phyloP scores from a whole-genome alignment of 2,329 filamentous ascomycete species.

The Aureobasidium lini region DNA sequence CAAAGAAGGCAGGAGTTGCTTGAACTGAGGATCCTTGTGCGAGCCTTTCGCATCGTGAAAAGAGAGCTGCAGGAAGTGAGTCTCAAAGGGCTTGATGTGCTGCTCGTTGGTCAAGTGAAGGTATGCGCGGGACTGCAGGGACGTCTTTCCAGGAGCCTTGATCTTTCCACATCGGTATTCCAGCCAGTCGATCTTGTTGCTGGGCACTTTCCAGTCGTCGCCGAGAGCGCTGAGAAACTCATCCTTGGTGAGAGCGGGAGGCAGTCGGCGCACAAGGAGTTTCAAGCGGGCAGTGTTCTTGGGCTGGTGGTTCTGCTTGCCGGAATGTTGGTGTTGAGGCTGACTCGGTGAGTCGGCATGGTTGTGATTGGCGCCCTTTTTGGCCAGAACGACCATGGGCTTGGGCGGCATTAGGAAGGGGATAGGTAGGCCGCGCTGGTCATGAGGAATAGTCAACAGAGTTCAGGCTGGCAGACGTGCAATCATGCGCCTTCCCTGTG shows the following conservation, averaged over 20 bases:
- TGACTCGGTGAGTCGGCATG: neutral
- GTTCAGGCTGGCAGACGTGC: too few species aligned
- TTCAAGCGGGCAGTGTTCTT: constrained; percentile 61
- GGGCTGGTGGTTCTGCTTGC: constrained; percentile 10
- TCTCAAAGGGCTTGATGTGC: constrained; percentile 59
- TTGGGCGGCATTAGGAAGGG: constrained; percentile 11
- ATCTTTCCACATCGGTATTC: constrained; percentile 67
- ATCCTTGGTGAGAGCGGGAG: constrained; percentile 71
- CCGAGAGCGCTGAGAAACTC: constrained; percentile 71
- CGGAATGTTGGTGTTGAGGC: neutral
- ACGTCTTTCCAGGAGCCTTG: constrained; percentile 82
- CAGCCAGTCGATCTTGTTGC: constrained; percentile 78
- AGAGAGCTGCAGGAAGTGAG: constrained; percentile 57
- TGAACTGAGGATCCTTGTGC: constrained; percentile 60
- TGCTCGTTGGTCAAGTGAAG: constrained; percentile 69
- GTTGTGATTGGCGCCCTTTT: neutral
- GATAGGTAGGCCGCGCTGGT: neutral
- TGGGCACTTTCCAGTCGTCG: constrained; percentile 71
- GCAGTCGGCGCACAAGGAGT: constrained; percentile 73
- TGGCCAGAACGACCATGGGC: constrained; percentile 9
- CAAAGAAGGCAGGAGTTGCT: constrained; percentile 65
- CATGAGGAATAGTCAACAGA: neutral
- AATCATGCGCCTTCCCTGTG: neutral
- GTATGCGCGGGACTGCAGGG: constrained; percentile 72
- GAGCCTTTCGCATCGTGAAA: constrained; percentile 82